Conservation (phyloP, 345 rosid species). For the Cardiospermum halicacabum region DNA sequence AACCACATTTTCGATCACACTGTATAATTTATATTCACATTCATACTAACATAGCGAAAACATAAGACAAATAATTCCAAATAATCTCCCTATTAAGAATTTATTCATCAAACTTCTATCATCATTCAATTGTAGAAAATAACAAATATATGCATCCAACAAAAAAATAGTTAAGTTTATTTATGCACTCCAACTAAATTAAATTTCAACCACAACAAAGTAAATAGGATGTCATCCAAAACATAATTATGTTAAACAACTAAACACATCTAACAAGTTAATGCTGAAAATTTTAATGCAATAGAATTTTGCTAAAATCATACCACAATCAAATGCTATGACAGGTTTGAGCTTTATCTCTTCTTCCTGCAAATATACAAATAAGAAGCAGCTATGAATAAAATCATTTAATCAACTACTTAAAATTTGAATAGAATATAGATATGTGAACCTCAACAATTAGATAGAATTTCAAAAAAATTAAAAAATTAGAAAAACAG, state of each 20-base stretch:
- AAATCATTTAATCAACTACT: neutral
- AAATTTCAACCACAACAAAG: neutral
- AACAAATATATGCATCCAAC: neutral
- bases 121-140: neutral
- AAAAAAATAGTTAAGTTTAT: neutral
- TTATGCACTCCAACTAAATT: neutral
- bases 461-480: too few species aligned
- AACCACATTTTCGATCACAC: neutral
- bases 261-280: neutral
- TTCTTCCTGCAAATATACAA: conserved; percentile 61
- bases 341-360: conserved; percentile 93
- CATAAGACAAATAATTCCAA: too few species aligned
- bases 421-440: neutral
- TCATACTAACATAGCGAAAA: too few species aligned
- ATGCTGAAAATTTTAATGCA: neutral
- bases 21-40: neutral
- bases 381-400: neutral
- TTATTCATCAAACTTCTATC: neutral
- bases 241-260: too few species aligned
- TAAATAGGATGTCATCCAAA: neutral
- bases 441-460: neutral
- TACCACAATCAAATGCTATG: conserved; percentile 89
- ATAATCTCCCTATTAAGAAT: too few species aligned
- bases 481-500: too few species aligned
- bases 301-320: conserved; percentile 6